These are phyloP conservation scores for Nannochloropsis granulata DNA, from an alignment of 108 stramenopile species.

Conservation along the genomic window DNA sequence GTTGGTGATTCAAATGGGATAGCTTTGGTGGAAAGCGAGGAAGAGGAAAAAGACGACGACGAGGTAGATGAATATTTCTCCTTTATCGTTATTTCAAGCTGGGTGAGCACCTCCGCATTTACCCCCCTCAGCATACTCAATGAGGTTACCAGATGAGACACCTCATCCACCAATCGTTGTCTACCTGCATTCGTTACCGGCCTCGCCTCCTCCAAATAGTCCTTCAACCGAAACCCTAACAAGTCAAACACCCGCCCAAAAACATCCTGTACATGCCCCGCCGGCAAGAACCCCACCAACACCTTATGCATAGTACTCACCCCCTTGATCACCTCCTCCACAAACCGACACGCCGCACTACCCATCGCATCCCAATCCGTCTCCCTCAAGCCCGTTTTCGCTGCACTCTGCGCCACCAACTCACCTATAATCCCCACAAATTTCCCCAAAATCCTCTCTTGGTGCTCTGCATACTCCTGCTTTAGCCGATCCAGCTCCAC, in stretches of 20 bases:
- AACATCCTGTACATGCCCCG: conserved; percentile 76
- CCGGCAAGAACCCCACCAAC: conserved; percentile 59
- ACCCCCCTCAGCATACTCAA: conserved; percentile 19
- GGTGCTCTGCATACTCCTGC: conserved; percentile 69
- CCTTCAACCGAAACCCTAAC: conserved; percentile 42
- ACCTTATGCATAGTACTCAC: conserved; percentile 84
- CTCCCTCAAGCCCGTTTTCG: conserved; percentile 48
- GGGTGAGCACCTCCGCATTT: neutral
- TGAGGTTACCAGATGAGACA: conserved; percentile 7
- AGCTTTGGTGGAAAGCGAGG: neutral
- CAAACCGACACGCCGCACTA: conserved; percentile 39
- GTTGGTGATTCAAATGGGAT: too few species aligned
- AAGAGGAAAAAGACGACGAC: neutral
- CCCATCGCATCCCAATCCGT: conserved; percentile 50
- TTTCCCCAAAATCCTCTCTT: conserved; percentile 62
- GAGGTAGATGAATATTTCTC: neutral
- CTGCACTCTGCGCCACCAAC: conserved; percentile 55
- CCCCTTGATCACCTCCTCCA: conserved; percentile 68
- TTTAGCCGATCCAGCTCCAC: conserved; percentile 74
- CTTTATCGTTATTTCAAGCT: neutral
- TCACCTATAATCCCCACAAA: conserved; percentile 89
- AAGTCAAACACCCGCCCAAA: conserved; percentile 77
- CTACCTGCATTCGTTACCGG: conserved; percentile 20
- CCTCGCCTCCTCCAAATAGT: conserved; percentile 15
- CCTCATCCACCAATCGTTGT: conserved; percentile 25